Evolutionary conservation across 371 early-diverging fungal genomes (phyloP).

Genomic region (Sporodiniella umbellata): DNA sequence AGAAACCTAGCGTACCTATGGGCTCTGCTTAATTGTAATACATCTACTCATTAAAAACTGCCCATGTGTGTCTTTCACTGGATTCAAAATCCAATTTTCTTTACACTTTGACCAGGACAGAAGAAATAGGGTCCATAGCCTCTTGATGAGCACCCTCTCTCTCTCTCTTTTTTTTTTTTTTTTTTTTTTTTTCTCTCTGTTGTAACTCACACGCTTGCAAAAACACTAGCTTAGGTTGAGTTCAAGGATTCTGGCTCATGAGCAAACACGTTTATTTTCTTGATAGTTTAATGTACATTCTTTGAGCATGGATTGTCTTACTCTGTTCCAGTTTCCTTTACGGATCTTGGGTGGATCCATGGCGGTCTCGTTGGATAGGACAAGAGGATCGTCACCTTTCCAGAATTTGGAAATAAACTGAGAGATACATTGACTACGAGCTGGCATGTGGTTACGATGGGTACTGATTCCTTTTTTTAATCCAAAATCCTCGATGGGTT

Average conservation of each 20-base stretch:
- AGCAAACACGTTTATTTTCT: no score
- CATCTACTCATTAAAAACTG: neutral
- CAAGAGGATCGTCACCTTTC: constrained; percentile 30
- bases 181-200: no score
- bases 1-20: constrained; percentile 45
- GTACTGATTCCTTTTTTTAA: constrained; percentile 34
- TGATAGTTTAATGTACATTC: no score
- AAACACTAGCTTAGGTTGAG: no score
- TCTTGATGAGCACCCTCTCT: no score
- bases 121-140: no score
- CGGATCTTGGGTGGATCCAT: constrained; percentile 15
- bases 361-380: constrained; percentile 11
- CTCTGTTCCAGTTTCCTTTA: constrained; percentile 20
- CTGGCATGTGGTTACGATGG: constrained; percentile 32
- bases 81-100: neutral
- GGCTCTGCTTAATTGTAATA: constrained; percentile 21
- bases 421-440: constrained; percentile 26
- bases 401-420: constrained; percentile 33
- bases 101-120: no score
- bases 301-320: constrained; percentile 4
- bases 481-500: constrained; percentile 32
- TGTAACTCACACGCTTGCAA: no score
- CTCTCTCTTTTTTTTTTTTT: no score
- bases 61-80: neutral
- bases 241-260: no score